phyloP scores from a whole-genome alignment of 2,329 filamentous ascomycete genomes.

The Geosmithia flava region DNA sequence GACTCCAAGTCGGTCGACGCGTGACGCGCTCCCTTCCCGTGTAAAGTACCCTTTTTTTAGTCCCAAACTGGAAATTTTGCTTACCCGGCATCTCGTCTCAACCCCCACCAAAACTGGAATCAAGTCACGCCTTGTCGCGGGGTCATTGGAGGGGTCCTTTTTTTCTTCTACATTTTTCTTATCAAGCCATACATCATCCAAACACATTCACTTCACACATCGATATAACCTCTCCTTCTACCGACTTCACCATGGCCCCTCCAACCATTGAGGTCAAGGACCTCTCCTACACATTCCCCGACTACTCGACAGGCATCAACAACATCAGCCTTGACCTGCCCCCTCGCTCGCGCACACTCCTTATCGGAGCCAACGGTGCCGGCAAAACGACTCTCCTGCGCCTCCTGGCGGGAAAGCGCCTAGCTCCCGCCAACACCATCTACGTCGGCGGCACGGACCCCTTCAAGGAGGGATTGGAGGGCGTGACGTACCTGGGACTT shows the following conservation, averaged over 20 bases:
- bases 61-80: not conserved
- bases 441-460: slow-evolving; percentile 75
- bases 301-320: slow-evolving; percentile 67
- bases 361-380: slow-evolving; percentile 93
- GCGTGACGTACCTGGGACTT: slow-evolving; percentile 91
- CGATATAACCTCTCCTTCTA: not conserved
- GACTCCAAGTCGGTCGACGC: slow-evolving; percentile 15
- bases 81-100: not conserved
- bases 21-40: not conserved
- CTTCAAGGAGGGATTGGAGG: slow-evolving; percentile 80
- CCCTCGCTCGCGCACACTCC: slow-evolving; percentile 70
- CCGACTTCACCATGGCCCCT: slow-evolving; percentile 11
- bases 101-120: not conserved
- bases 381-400: slow-evolving; percentile 95
- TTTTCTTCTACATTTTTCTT: not conserved
- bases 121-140: not conserved
- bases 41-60: slow-evolving; percentile 20
- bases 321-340: slow-evolving; percentile 68
- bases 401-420: slow-evolving; percentile 86
- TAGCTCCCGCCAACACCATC: slow-evolving; percentile 67
- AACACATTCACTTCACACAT: no score
- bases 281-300: slow-evolving; percentile 82
- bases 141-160: not conserved
- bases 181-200: no score
- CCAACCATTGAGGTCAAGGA: slow-evolving; percentile 55